Evolutionary conservation across 345 rosid species (phyloP).

Genomic region (Gossypium raimondii): DNA sequence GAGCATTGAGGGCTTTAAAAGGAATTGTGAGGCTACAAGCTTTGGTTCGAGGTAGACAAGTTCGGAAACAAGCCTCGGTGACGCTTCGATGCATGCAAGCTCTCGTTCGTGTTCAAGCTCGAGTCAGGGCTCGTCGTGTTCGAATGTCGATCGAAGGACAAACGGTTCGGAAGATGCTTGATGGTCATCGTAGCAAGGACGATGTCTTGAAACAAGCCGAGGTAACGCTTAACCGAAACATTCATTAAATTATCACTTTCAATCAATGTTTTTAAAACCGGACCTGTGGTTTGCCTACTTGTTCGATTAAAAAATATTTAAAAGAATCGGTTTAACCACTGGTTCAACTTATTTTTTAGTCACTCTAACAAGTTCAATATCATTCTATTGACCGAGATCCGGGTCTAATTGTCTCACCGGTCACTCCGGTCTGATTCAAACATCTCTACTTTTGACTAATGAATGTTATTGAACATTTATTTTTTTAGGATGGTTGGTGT

Average conservation of each 20-base stretch:
- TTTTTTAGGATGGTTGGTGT: conserved; percentile 87
- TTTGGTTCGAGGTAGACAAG: conserved; percentile 82
- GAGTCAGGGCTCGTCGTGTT: conserved; percentile 86
- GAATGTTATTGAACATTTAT: not conserved
- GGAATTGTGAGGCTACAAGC: conserved; percentile 95
- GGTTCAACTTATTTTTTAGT: too few species aligned
- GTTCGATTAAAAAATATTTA: too few species aligned
- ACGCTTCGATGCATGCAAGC: conserved; percentile 97
- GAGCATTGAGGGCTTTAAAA: conserved; percentile 84
- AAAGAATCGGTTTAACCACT: too few species aligned
- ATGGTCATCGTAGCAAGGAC: conserved; percentile 53
- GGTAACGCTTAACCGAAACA: conserved; percentile 30
- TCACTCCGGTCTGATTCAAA: too few species aligned
- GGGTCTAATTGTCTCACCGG: too few species aligned
- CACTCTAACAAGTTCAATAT: too few species aligned
- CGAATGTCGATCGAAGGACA: conserved; percentile 84
- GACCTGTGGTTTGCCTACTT: too few species aligned
- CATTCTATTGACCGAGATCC: too few species aligned
- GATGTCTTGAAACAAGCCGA: conserved; percentile 77
- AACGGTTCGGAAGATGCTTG: conserved; percentile 62
- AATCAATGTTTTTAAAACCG: too few species aligned
- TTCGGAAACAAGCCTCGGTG: conserved; percentile 94
- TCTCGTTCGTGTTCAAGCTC: conserved; percentile 90
- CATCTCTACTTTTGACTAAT: too few species aligned
- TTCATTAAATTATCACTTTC: not conserved